Evolutionary conservation across 306 rosid genomes (phyloP), one percentile per base, ranked within the genome.

Genomic region (Gleditsia sinensis): DNA sequence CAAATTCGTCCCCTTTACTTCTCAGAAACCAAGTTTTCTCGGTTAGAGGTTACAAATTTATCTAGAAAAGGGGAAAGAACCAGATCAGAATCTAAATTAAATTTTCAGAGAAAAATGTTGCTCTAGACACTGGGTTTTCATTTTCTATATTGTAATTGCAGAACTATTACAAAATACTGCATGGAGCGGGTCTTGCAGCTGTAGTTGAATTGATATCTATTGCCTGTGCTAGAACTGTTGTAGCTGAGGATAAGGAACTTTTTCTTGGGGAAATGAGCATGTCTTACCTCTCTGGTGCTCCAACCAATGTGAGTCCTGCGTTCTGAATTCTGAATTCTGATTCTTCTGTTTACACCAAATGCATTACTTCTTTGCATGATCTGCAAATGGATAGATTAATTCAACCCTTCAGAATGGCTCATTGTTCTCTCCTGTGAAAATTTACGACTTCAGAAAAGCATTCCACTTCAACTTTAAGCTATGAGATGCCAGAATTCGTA

Each of bases 211-310:
- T 66, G 17, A 49, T 85, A 9, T 10, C 82, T 1, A 81, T 39
- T 53, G 84, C 86, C 67, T 85, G 88, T 48, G 88, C 86, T 37
- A 78, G 84, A 71, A 85, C 88, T 37, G 80, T 85, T 27, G 88
- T 85, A 49, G 32, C 77, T 14, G 80, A 75, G 57, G 57, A 81
- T 67, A 85, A 75, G 58, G 82, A 78, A 48, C 73, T 85, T 40
- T 81, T 75, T 75, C 86, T 85, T 8, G 88, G 84, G 39, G 86
- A 85, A 78, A 7, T 78, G 12, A 78, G 80, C 77, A 60, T 81
- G 39, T 81, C 86, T 75, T 85, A 78, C 78, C 82, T 81, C 42
- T 81, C 88, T 67, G 72, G 51, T 67, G 72, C 88, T 65, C 71
- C 82, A 9, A 4, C 0, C 19, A 53, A 79, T 39, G 88, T 85